Evolutionary conservation across 2,329 filamentous ascomycete genomes (phyloP).

Genomic region (Ceratocystis huliohia): DNA sequence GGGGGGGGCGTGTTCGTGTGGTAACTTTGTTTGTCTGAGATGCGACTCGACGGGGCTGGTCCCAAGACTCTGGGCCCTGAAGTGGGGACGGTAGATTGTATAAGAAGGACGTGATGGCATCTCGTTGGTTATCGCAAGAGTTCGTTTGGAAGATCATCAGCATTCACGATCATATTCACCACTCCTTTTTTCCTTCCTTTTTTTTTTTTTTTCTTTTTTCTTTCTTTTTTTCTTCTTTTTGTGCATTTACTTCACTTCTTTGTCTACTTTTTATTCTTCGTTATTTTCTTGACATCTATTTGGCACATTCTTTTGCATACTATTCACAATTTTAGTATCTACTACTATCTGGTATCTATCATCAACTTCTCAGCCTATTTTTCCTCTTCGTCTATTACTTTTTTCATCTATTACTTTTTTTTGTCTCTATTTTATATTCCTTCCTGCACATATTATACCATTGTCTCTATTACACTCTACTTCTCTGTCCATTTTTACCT

Average conservation of each 20-base stretch:
- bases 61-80: background rate
- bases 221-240: background rate
- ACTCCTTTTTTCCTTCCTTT: background rate
- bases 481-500: background rate
- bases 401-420: background rate
- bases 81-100: background rate
- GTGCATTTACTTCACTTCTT: no score
- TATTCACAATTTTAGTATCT: background rate
- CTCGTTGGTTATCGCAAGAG: background rate
- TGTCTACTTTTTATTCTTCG: background rate
- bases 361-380: background rate
- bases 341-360: background rate
- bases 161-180: slow-evolving; percentile 6
- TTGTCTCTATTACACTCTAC: background rate
- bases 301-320: background rate
- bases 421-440: background rate
- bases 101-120: background rate
- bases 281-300: background rate
- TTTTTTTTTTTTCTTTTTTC: background rate
- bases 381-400: background rate
- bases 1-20: background rate
- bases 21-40: background rate
- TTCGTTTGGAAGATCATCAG: slow-evolving; percentile 1
- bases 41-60: background rate
- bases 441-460: background rate